Evolutionary conservation across 2,329 filamentous ascomycete genomes (phyloP).

Genomic region (Drechslerella stenobrocha): DNA sequence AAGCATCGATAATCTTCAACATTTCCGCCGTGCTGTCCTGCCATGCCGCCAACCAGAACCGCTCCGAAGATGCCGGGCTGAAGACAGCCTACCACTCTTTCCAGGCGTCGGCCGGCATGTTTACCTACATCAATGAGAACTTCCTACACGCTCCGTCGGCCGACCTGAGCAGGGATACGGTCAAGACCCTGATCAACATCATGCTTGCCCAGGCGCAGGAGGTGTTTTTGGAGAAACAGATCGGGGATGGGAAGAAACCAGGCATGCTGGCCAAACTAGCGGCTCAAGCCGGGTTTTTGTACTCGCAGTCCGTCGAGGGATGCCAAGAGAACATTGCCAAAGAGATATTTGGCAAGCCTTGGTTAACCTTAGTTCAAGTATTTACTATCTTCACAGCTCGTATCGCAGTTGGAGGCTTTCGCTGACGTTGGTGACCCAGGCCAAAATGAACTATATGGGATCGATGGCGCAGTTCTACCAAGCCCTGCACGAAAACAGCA

Average conservation of each 20-base stretch:
- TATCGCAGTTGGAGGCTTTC: constrained; percentile 1
- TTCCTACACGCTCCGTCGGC: constrained; percentile 95
- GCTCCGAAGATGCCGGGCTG: constrained; percentile 85
- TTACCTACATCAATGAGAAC: constrained; percentile 99
- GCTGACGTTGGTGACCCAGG: constrained; percentile 56
- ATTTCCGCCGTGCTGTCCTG: constrained; percentile 96
- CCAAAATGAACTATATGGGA: constrained; percentile 78
- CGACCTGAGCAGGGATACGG: constrained; percentile 92
- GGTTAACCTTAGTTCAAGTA: constrained; percentile 80
- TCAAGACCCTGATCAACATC: constrained; percentile 88
- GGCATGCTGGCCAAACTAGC: constrained; percentile 89
- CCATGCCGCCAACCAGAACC: constrained; percentile 88
- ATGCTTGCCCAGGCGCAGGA: constrained; percentile 96
- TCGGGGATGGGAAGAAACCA: constrained; percentile 87
- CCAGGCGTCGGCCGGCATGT: constrained; percentile 98
- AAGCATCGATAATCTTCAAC: constrained; percentile 99
- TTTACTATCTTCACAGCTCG: constrained; percentile 50
- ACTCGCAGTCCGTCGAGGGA: constrained; percentile 82
- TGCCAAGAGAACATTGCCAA: constrained; percentile 89
- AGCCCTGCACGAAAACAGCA: constrained; percentile 85
- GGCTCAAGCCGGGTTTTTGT: constrained; percentile 85
- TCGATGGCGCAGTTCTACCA: constrained; percentile 94
- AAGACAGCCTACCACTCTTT: constrained; percentile 98
- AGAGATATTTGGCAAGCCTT: constrained; percentile 90
- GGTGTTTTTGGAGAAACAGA: constrained; percentile 95